These are phyloP conservation scores for Fusarium sp. DNA, from an alignment of 2,329 filamentous ascomycete species.

Conservation along the genomic window DNA sequence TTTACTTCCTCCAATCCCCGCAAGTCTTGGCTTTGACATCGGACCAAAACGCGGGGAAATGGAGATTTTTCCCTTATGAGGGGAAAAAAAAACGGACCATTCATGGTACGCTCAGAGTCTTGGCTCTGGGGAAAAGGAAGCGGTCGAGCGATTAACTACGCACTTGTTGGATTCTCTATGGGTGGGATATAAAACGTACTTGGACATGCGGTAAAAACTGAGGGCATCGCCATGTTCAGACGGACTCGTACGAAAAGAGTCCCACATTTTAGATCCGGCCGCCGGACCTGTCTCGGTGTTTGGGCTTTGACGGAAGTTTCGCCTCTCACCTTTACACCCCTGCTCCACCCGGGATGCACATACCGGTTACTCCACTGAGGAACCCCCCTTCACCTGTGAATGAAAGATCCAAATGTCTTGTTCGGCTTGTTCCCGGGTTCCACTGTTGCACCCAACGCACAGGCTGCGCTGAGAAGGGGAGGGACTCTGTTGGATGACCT, in stretches of 20 bases:
- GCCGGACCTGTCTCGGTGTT: slow-evolving; percentile 41
- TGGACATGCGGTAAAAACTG: slow-evolving; percentile 27
- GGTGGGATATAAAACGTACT: slow-evolving; percentile 21
- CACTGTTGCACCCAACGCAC: slow-evolving; percentile 17
- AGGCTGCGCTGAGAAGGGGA: too few species aligned
- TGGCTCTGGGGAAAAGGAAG: slow-evolving; percentile 24
- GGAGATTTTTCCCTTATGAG: slow-evolving; percentile 29
- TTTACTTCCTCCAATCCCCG: background rate
- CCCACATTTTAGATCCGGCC: slow-evolving; percentile 27
- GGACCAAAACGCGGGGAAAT: slow-evolving; percentile 42
- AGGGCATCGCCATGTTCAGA: slow-evolving; percentile 21
- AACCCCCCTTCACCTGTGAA: background rate
- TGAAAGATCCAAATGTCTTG: too few species aligned
- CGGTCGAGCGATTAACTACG: background rate
- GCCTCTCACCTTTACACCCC: background rate
- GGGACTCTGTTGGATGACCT: slow-evolving; percentile 10
- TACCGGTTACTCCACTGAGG: background rate
- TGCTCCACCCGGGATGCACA: background rate
- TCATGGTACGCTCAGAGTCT: slow-evolving; percentile 30
- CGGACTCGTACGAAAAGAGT: slow-evolving; percentile 6
- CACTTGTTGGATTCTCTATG: background rate
- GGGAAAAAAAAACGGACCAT: slow-evolving; percentile 37
- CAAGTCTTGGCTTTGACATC: slow-evolving; percentile 9
- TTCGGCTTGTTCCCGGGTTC: slow-evolving; percentile 23
- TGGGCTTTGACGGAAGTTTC: background rate